phyloP scores from a whole-genome alignment of 2,329 filamentous ascomycete species.

The Chrysoporthe austroafricana region DNA sequence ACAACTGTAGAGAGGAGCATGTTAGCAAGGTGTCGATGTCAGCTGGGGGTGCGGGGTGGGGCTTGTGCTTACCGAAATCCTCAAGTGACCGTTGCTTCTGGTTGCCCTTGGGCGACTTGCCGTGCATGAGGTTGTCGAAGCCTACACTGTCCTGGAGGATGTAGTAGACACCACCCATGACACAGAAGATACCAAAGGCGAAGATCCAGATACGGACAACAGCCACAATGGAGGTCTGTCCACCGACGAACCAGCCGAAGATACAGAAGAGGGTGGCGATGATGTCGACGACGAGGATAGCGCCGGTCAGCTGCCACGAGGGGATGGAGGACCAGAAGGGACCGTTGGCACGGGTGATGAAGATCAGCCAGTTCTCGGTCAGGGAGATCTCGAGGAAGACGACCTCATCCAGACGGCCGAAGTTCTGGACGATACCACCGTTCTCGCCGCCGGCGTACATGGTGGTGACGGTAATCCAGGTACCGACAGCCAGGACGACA shows the following conservation, averaged over 20 bases:
- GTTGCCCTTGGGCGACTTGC: constrained; percentile 80
- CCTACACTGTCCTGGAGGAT: constrained; percentile 78
- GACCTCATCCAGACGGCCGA: constrained; percentile 78
- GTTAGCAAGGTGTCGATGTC: constrained; percentile 48
- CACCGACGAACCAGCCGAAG: constrained; percentile 79
- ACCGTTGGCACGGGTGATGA: constrained; percentile 91
- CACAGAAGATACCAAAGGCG: constrained; percentile 82
- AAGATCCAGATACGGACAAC: constrained; percentile 91
- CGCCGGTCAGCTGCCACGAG: constrained; percentile 80
- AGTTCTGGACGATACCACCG: constrained; percentile 89
- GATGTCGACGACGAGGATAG: constrained; percentile 81
- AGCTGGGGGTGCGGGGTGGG: background rate
- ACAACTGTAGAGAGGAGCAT: constrained; percentile 62
- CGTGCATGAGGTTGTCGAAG: constrained; percentile 93
- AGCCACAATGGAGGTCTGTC: constrained; percentile 76
- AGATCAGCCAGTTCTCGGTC: constrained; percentile 95
- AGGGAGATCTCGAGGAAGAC: constrained; percentile 89
- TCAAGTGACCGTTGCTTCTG: constrained; percentile 84
- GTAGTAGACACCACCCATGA: constrained; percentile 73
- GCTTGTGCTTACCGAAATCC: constrained; percentile 75
- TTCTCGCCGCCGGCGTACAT: constrained; percentile 72
- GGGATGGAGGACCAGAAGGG: constrained; percentile 90
- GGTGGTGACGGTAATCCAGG: constrained; percentile 87
- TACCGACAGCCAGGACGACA: constrained; percentile 78
- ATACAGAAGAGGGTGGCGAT: constrained; percentile 84